Evolutionary conservation across 306 rosid species (phyloP), one percentile per base, ranked within the genome.

Genomic region (Heteromeles arbutifolia): DNA sequence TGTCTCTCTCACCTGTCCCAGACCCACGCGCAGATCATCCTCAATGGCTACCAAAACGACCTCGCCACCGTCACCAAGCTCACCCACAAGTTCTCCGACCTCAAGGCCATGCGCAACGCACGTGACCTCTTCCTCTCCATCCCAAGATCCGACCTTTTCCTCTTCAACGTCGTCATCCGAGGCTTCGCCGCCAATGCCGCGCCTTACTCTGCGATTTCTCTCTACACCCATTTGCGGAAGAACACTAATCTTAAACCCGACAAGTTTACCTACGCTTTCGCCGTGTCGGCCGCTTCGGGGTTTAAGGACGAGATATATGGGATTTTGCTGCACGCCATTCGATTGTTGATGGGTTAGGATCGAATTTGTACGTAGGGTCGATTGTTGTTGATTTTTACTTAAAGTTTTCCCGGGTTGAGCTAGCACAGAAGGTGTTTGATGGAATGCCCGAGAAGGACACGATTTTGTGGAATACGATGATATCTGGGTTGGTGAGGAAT

Each of bases 391-490:
- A 85, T 58, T 39, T 95, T 12, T 89, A 89, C 76, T 87, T 74
- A 6, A 92, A 88, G 78, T 87, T 86, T 84, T 86, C 82, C 0
- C 82, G 84, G 19, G 87, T 88, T 41, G 91, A 71, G 57, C 32
- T 70, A 4, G 97, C 97, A n/a, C 80, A 83, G 80, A 92, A 87
- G 82, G 90, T 95, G 89, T 95, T 95, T 69, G 97, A 90, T 79
- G 85, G 69, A 83, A 82, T 90, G 89, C 83, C 81, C 0, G 91
- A 80, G 9, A 80, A 79, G 63, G 99, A 95, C 11, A 90, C 86
- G 29, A 91, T 92, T 74, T 64, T 88, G 79, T 92, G 93, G 96
- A 95, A 95, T 79, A 85, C 97, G 0, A 74, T 95, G 96, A 84
- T 95, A 52, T 86, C 91, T 15, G 97, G 97, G 74, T 71, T 90